Percentiles rank a stretch among this genome's conserved stretches.
Evolutionary conservation across 176 grass and related monocot genomes (phyloP).

Genomic region (Calamus simplicifolius): DNA sequence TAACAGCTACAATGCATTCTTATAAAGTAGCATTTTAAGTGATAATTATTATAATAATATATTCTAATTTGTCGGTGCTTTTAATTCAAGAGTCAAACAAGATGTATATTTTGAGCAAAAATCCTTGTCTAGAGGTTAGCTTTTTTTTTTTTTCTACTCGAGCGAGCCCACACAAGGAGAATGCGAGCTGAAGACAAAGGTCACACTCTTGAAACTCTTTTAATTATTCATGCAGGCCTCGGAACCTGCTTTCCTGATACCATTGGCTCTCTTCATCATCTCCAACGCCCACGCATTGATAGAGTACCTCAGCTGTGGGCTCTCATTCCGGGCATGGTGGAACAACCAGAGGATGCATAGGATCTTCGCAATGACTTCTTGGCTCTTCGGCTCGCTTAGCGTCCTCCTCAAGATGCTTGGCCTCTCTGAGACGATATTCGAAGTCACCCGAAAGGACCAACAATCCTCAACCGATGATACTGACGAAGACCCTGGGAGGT

Average conservation of each 20-base stretch:
- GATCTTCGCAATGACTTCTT: slow-evolving; percentile 20
- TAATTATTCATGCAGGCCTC: slow-evolving; percentile 10
- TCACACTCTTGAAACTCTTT: no score
- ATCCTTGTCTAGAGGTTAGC: no score
- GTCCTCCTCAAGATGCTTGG: slow-evolving; percentile 39
- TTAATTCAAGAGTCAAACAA: no score
- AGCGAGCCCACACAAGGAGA: no score
- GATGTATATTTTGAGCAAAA: no score
- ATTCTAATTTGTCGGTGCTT: no score
- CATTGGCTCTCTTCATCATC: slow-evolving; percentile 7
- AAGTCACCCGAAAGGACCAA: slow-evolving; percentile 40
- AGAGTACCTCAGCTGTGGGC: slow-evolving; percentile 25
- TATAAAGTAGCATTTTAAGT: no score
- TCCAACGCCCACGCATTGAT: slow-evolving; percentile 16
- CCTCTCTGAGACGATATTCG: slow-evolving; percentile 43
- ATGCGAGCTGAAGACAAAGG: no score
- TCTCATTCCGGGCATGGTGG: slow-evolving; percentile 37
- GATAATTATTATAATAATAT: no score
- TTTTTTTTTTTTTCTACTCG: no score
- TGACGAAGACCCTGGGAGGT: slow-evolving; percentile 1
- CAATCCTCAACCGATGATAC: neutral
- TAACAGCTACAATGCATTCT: no score
- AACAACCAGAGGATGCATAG: slow-evolving; percentile 52
- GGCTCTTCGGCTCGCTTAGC: slow-evolving; percentile 41
- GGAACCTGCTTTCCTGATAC: slow-evolving; percentile 16